Conservation (phyloP, 1,284 basidiomycete genomes). For the Austroboletus rostrupii region DNA sequence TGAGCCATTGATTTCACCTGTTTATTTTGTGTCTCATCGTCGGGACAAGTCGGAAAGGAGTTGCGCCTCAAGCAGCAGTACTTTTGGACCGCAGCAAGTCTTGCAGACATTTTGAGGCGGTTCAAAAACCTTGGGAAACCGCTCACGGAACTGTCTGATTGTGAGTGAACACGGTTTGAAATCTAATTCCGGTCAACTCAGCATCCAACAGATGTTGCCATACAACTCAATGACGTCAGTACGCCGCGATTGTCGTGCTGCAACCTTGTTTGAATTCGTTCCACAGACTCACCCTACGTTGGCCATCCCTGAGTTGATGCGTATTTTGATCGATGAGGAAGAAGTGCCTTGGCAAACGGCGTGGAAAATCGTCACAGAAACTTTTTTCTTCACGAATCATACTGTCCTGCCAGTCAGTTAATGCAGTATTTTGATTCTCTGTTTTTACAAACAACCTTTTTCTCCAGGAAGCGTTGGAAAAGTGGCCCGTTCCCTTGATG, state of each 20-base stretch:
- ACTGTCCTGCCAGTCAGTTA: conserved; percentile 69
- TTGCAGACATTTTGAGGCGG: conserved; percentile 82
- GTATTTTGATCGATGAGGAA: conserved; percentile 85
- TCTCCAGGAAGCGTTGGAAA: conserved; percentile 69
- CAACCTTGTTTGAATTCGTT: background rate
- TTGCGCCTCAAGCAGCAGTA: conserved; percentile 93
- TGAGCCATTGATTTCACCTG: conserved; percentile 29
- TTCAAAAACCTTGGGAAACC: conserved; percentile 78
- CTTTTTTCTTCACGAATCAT: conserved; percentile 93
- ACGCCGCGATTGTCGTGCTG: background rate
- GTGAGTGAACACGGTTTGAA: conserved; percentile 36
- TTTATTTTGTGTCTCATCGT: conserved; percentile 3
- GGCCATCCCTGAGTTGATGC: conserved; percentile 91
- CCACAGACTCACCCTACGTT: conserved; percentile 86
- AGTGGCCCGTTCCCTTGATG: conserved; percentile 85
- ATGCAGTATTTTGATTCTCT: background rate
- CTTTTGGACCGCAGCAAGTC: conserved; percentile 85
- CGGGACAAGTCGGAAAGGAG: conserved; percentile 73
- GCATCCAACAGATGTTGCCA: conserved; percentile 63
- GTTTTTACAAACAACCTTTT: background rate
- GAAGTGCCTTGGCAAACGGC: conserved; percentile 79
- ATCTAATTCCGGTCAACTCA: background rate
- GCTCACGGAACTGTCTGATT: conserved; percentile 76
- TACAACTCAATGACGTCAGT: conserved; percentile 83
- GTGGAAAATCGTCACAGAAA: conserved; percentile 83